Base-by-base conservation (phyloP, 176 grass and related monocot species). In the Oryza brachyantha region DNA sequence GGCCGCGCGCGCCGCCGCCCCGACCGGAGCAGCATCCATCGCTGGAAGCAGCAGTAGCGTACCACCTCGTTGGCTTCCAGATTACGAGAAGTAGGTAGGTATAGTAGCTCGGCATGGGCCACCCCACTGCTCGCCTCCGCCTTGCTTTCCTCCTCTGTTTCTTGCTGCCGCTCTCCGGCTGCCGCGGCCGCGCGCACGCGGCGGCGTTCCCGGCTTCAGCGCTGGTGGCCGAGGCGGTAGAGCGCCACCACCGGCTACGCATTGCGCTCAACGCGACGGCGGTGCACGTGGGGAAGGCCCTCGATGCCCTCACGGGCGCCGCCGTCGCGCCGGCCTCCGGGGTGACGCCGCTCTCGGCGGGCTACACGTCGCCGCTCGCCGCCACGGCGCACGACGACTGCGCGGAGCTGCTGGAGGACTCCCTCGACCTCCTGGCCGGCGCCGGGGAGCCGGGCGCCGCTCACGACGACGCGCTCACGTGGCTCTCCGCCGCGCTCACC, bases 401-500 rank as follows among this genome's bases (percentile, higher is more conserved):
- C 64, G 79, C 59, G 86, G 88, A 91, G 86, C 86, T 91, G 21
- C 83, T 91, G 25, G 88, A 76, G 21, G 79, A 88, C 40, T 88
- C 85, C 1, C 71, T 81, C 11, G 75, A 77, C 29, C 76, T 77
- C 38, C 71, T 94, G 3, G 84, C 70, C 73, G 67, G 76, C 82
- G 79, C 85, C 70, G 21, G 32, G 2, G 17, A 43, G 27, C 78
- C 17, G 17, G 65, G 79, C 13, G 48, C 87, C 7, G n/a, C 38
- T 6, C 36, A 17, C 39, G 74, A 76, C 41, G 91, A 93, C 76
- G 91, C 81, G 26, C 26, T 79, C 39, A 86, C 88, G 13, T 93
- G 88, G 91, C 85, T 93, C 46, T 88, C 82, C 39, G 88, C 75
- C 7, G 88, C 85, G 17, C 79, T 93, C 78, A 93, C 91, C 40